These are phyloP conservation scores for Grosmannia clavigera DNA, from an alignment of 2,329 filamentous ascomycete species.

Conservation along the genomic window DNA sequence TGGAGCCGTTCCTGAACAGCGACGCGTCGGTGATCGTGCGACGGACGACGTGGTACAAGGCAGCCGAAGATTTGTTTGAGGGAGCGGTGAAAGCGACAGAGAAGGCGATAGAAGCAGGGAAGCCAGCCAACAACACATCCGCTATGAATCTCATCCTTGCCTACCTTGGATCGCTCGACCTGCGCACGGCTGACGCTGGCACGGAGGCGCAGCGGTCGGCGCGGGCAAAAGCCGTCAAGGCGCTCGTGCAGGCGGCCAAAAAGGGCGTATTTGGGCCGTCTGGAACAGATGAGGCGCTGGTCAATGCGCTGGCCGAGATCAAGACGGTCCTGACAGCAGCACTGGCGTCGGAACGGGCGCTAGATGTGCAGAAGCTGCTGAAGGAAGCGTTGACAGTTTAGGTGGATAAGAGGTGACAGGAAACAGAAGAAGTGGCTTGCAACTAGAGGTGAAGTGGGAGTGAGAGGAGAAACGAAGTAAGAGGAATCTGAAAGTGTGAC, in stretches of 20 bases:
- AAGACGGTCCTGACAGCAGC: constrained; percentile 30
- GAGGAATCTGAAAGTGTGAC: too few relatives aligned
- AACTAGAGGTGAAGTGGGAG: background rate
- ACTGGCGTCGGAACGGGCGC: constrained; percentile 18
- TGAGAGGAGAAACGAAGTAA: background rate
- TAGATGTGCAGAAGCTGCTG: constrained; percentile 21
- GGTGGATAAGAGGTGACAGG: background rate
- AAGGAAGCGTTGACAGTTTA: constrained; percentile 10
- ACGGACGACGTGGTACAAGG: constrained; percentile 39
- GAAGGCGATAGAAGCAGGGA: background rate
- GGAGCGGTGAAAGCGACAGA: constrained; percentile 19
- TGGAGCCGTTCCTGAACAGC: constrained; percentile 28
- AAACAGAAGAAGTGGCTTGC: too few relatives aligned
- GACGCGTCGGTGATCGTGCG: constrained; percentile 29
- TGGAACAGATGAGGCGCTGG: constrained; percentile 1
- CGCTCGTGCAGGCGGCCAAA: constrained; percentile 28
- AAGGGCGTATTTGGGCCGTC: constrained; percentile 28
- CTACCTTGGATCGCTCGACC: constrained; percentile 35
- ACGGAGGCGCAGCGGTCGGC: constrained; percentile 38
- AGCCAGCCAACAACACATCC: background rate
- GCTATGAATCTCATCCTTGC: constrained; percentile 14
- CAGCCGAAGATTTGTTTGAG: constrained; percentile 33
- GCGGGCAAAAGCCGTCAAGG: constrained; percentile 32
- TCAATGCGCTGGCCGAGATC: constrained; percentile 28
- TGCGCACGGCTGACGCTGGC: constrained; percentile 29